A percentile compares a stretch with the other conserved stretches of the same genome.
Evolutionary conservation across 176 grass and related monocot genomes (phyloP).

Genomic region (Areca catechu): DNA sequence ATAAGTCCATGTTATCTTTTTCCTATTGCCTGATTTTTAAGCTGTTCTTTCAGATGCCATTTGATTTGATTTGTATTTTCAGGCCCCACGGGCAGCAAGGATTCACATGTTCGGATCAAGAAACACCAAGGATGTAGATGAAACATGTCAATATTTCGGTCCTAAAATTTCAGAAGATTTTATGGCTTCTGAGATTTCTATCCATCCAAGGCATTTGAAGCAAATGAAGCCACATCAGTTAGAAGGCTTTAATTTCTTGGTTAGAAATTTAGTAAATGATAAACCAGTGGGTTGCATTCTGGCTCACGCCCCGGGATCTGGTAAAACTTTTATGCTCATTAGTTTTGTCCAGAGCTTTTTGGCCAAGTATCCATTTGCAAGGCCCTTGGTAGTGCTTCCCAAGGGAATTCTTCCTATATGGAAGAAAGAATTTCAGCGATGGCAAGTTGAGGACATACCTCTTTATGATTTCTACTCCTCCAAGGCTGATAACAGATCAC

Average conservation of each 20-base stretch:
- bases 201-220: conserved; percentile 84
- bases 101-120: conserved; percentile 25
- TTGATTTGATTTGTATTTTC: conserved; percentile 9
- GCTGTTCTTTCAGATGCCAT: too few relatives aligned
- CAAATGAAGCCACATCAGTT: conserved; percentile 79
- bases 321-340: conserved; percentile 96
- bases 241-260: conserved; percentile 87
- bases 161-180: conserved; percentile 56
- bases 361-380: conserved; percentile 73
- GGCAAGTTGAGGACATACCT: conserved; percentile 90
- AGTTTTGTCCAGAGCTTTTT: conserved; percentile 98
- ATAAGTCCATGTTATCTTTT: too few relatives aligned
- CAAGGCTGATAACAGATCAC: conserved; percentile 86
- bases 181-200: conserved; percentile 45
- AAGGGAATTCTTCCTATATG: conserved; percentile 87
- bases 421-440: conserved; percentile 73
- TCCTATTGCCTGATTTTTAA: too few relatives aligned
- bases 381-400: conserved; percentile 76
- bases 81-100: conserved; percentile 54
- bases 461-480: conserved; percentile 84
- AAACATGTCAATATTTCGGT: conserved; percentile 28
- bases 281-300: conserved; percentile 93
- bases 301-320: conserved; percentile 92
- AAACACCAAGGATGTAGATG: conserved; percentile 43
- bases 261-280: conserved; percentile 70